These are phyloP conservation scores for Leptodontidium sp. DNA, from an alignment of 2,329 filamentous ascomycete species.

Conservation along the genomic window DNA sequence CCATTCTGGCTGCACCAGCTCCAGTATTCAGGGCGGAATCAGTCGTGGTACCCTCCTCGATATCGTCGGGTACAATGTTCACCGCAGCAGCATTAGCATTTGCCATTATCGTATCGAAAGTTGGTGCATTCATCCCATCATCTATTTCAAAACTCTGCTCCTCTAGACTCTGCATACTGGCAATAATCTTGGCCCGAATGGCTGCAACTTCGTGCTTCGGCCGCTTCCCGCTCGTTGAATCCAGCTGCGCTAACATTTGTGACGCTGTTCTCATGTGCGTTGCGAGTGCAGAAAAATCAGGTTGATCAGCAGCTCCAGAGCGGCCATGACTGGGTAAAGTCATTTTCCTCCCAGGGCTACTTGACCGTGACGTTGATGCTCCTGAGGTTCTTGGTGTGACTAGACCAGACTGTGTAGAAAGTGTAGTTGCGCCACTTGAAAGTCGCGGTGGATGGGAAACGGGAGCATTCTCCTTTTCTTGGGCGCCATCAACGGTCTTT, in stretches of 20 bases:
- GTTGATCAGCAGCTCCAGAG: conserved; percentile 69
- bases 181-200: conserved; percentile 86
- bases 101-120: conserved; percentile 84
- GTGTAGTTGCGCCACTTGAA: conserved; percentile 68
- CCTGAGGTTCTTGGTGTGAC: conserved; percentile 75
- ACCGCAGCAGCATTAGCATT: conserved; percentile 66
- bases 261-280: conserved; percentile 89
- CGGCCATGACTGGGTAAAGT: conserved; percentile 63
- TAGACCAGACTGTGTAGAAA: conserved; percentile 66
- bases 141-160: conserved; percentile 84
- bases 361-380: conserved; percentile 72
- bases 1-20: conserved; percentile 83
- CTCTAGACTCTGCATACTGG: conserved; percentile 87
- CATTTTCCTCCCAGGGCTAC: conserved; percentile 71
- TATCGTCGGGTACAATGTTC: conserved; percentile 57
- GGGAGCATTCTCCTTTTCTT: conserved; percentile 46
- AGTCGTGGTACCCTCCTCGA: conserved; percentile 60
- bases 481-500: conserved; percentile 60
- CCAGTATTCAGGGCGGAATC: conserved; percentile 64
- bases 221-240: conserved; percentile 80
- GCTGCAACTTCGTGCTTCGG: conserved; percentile 83
- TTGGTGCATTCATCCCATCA: conserved; percentile 71
- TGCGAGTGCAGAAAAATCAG: conserved; percentile 82
- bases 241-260: conserved; percentile 85
- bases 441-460: conserved; percentile 58